Base-by-base conservation (phyloP, 176 grass and related monocot genomes). In the Triticum dicoccoides region DNA sequence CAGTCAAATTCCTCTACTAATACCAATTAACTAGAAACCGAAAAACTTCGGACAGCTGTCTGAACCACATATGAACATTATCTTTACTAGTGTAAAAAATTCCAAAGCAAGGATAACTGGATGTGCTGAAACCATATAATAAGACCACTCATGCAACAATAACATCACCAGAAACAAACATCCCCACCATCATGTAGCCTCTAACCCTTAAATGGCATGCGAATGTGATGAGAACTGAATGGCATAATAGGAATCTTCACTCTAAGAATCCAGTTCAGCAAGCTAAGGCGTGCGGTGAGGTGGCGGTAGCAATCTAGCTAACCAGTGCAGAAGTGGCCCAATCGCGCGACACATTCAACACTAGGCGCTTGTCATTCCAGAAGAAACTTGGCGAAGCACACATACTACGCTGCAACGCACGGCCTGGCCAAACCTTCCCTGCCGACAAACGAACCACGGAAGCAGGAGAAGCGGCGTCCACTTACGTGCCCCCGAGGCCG, bases 401-500 rank as follows among this genome's bases (percentile, higher is more conserved):
- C 20, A 12, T 38, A 44, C 27, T 27, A 27, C 41, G n/a, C 41
- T 45, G 76, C 27, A 63, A 6, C 76, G 59, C 45, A 51, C 18
- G 25, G 61, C 80, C 62, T 76, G 27, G 33, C 47, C 8, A 76
- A 83, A 52, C 62, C 18, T 38, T 69, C 11, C 11, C 4, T 58
- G 77, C 20, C 1, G 10, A 39, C 14, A 59, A 34, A 23, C 61
- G 6, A 15, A 45, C 47, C 34, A 79, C 2, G 5, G 68, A 29
- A 42, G 21, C 21, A 87, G 35, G 34, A 65, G 80, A 7, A 84
- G 41, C 38, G 34, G 33, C 49, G 27, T 66, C 20, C 32, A 72
- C 96, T 91, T 92, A 98, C 97, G 97, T 98, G 80, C 97, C 97
- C 13, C 97, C 97, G 71, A 98, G 80, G 39, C 94, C 94, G 14